phyloP scores from a whole-genome alignment of 2,329 filamentous ascomycete species.

The Neofusicoccum cordaticola region DNA sequence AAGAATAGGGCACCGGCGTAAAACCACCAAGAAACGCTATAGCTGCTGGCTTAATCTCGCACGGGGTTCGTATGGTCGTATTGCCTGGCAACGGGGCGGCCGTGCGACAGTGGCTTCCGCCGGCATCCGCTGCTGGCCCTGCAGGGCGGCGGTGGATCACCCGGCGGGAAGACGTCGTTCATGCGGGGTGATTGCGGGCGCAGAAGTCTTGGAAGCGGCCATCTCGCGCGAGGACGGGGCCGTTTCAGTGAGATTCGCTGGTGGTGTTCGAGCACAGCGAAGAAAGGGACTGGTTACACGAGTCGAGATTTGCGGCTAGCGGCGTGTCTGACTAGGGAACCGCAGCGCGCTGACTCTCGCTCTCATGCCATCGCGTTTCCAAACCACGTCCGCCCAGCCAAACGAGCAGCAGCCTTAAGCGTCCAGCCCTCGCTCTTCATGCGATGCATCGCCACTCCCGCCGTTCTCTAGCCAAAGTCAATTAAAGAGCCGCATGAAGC shows the following conservation, averaged over 20 bases:
- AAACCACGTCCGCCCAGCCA: not conserved
- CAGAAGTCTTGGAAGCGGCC: too few relatives aligned
- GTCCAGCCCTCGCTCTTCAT: not conserved
- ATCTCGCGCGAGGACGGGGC: not conserved
- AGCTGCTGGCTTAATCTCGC: not conserved
- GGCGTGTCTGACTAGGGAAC: not conserved
- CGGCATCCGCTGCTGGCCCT: constrained; percentile 1
- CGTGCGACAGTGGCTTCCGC: constrained; percentile 3
- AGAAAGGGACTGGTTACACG: not conserved
- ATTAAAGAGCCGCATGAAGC: not conserved
- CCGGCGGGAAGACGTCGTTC: not conserved
- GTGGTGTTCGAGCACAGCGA: not conserved
- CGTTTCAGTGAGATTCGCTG: too few relatives aligned
- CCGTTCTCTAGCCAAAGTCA: not conserved
- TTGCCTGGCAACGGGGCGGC: not conserved
- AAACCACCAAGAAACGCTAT: not conserved
- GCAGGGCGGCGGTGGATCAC: not conserved
- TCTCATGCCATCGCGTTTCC: not conserved
- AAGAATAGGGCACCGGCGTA: not conserved
- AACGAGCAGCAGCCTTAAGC: not conserved
- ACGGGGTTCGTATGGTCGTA: not conserved
- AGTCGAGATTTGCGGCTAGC: not conserved
- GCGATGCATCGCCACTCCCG: not conserved
- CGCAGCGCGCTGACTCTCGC: not conserved
- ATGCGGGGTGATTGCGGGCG: not conserved